Percentiles rank a stretch among this genome's conserved stretches.
These are phyloP conservation scores for Friedmanniomyces simplex DNA, from an alignment of 495 filamentous ascomycete species.

Conservation along the genomic window DNA sequence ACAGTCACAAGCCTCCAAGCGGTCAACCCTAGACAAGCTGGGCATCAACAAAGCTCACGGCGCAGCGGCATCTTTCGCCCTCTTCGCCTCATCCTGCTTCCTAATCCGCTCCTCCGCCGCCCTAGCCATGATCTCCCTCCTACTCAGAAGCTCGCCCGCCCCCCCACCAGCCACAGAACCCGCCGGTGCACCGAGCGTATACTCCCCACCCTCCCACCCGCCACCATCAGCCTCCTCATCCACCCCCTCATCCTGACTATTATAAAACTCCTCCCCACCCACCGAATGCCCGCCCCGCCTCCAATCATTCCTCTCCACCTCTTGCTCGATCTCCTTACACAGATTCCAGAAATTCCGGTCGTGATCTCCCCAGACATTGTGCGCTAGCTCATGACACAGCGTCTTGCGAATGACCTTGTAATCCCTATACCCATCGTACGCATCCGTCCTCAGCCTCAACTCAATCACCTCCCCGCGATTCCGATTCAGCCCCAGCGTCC, in stretches of 20 bases:
- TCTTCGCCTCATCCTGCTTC: conserved; percentile 37
- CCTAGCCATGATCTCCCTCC: conserved; percentile 63
- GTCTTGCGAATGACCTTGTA: conserved; percentile 85
- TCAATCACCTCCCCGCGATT: conserved; percentile 88
- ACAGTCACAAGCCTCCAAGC: too few species aligned
- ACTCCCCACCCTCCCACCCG: conserved; percentile 82
- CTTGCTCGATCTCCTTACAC: conserved; percentile 71
- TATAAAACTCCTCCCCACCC: conserved; percentile 60
- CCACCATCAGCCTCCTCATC: conserved; percentile 58
- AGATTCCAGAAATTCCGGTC: conserved; percentile 83
- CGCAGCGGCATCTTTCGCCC: not conserved
- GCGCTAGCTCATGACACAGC: conserved; percentile 88
- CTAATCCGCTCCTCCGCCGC: conserved; percentile 65
- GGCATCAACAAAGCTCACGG: too few species aligned
- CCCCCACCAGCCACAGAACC: conserved; percentile 22
- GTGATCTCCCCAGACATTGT: conserved; percentile 77
- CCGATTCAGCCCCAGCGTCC: conserved; percentile 78
- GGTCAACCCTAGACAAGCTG: too few species aligned
- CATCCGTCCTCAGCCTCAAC: conserved; percentile 79
- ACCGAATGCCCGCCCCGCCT: conserved; percentile 53
- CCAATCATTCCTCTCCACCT: conserved; percentile 75
- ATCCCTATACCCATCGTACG: conserved; percentile 85
- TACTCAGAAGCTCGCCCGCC: conserved; percentile 29
- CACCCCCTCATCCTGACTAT: conserved; percentile 45
- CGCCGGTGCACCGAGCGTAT: conserved; percentile 55